Conservation (phyloP, 108 stramenopile genomes). For the Cylindrotheca closterium region DNA sequence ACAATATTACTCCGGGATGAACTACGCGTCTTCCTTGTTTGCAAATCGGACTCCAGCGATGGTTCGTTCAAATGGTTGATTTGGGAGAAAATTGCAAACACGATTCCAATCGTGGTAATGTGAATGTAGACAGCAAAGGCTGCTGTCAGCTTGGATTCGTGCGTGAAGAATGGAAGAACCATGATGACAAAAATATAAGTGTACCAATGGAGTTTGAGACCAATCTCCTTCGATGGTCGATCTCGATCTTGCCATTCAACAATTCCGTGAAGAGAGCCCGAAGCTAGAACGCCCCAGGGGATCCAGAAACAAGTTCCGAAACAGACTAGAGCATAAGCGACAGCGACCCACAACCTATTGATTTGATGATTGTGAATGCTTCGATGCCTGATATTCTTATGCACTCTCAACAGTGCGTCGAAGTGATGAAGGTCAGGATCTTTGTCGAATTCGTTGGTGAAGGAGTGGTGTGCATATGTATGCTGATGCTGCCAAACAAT, state of each 20-base stretch:
- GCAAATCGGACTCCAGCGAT: slow-evolving; percentile 38
- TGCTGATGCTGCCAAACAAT: slow-evolving; percentile 78
- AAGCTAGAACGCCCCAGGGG: slow-evolving; percentile 42
- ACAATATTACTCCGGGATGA: not conserved
- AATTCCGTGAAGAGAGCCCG: slow-evolving; percentile 37
- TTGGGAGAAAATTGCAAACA: slow-evolving; percentile 67
- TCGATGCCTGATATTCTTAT: slow-evolving; percentile 31
- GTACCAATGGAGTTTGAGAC: slow-evolving; percentile 33
- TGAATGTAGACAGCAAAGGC: slow-evolving; percentile 25
- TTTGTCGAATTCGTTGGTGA: slow-evolving; percentile 59
- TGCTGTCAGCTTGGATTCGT: slow-evolving; percentile 20
- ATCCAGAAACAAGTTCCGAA: slow-evolving; percentile 56
- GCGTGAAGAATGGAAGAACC: slow-evolving; percentile 35
- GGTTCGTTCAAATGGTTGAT: slow-evolving; percentile 60
- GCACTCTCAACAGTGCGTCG: slow-evolving; percentile 36
- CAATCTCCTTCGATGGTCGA: slow-evolving; percentile 23
- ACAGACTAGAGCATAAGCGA: slow-evolving; percentile 47
- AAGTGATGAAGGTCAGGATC: slow-evolving; percentile 79
- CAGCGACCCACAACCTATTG: slow-evolving; percentile 37
- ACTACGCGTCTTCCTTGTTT: not conserved
- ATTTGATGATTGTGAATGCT: slow-evolving; percentile 27
- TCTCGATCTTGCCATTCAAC: slow-evolving; percentile 40
- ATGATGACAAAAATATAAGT: slow-evolving; percentile 40
- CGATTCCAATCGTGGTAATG: slow-evolving; percentile 44
- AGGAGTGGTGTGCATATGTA: slow-evolving; percentile 68